phyloP scores from a whole-genome alignment of 768 basidiomycete species.

The Strobilomyces echinocephalus region DNA sequence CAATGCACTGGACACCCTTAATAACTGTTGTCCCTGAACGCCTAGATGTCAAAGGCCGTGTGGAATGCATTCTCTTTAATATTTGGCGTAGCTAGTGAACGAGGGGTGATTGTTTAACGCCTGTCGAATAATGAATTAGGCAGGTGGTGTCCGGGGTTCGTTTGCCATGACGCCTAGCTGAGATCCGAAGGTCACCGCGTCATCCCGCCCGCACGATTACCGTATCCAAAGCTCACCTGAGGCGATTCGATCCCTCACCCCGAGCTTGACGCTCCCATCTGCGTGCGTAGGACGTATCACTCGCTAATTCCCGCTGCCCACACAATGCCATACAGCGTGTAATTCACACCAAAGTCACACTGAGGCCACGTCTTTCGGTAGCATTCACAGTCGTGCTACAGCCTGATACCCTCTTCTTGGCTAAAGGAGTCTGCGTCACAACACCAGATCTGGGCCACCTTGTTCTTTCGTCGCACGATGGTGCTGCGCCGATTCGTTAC shows the following conservation, averaged over 20 bases:
- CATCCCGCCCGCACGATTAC: conserved; percentile 7
- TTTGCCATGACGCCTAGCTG: conserved; percentile 5
- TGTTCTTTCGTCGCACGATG: conserved; percentile 34
- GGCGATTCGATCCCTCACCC: conserved; percentile 1
- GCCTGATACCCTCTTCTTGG: background rate
- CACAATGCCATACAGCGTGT: conserved; percentile 1
- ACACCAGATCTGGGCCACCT: conserved; percentile 1
- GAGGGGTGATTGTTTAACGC: background rate
- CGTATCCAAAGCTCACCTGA: conserved; percentile 24
- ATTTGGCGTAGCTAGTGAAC: background rate
- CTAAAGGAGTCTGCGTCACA: background rate
- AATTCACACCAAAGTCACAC: background rate
- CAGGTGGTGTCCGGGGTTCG: conserved; percentile 22
- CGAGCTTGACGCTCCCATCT: conserved; percentile 2
- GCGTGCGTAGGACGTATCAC: conserved; percentile 9
- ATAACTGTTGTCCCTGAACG: background rate
- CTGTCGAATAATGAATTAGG: background rate
- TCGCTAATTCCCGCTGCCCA: conserved; percentile 9
- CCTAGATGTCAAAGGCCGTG: conserved; percentile 3
- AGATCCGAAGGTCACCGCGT: conserved; percentile 1
- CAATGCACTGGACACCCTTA: background rate
- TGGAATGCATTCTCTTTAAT: background rate
- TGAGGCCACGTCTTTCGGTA: conserved; percentile 6
- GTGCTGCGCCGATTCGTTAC: conserved; percentile 51
- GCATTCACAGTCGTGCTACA: conserved; percentile 3